These are phyloP conservation scores for Fusarium sublunatum DNA, from an alignment of 2,329 filamentous ascomycete genomes.

Conservation along the genomic window DNA sequence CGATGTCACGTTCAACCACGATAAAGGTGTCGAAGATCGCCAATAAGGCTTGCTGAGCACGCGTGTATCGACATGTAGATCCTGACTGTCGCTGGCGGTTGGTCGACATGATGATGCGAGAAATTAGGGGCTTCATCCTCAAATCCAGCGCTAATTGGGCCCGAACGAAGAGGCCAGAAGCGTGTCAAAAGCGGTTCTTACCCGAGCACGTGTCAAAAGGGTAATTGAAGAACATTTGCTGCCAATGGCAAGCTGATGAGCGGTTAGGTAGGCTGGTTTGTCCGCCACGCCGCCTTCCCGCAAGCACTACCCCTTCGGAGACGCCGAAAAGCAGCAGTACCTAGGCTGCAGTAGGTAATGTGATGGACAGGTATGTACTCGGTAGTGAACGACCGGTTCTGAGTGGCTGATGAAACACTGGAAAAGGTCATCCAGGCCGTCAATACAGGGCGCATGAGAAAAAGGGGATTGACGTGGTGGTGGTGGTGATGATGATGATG, in stretches of 20 bases:
- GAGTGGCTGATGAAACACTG: conserved; percentile 16
- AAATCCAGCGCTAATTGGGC: conserved; percentile 1
- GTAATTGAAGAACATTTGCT: conserved; percentile 8
- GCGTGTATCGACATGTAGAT: conserved; percentile 2
- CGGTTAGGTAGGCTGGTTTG: conserved; percentile 31
- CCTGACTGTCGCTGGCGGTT: background rate
- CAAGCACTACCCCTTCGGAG: conserved; percentile 37
- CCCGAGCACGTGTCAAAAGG: conserved; percentile 18
- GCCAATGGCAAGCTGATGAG: conserved; percentile 16
- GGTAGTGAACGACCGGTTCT: conserved; percentile 11
- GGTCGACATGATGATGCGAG: conserved; percentile 10
- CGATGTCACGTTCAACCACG: conserved; percentile 7
- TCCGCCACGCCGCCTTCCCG: conserved; percentile 35
- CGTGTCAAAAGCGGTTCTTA: background rate
- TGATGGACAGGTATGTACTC: background rate
- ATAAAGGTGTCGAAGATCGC: conserved; percentile 1
- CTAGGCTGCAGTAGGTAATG: background rate
- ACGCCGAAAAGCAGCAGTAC: conserved; percentile 27
- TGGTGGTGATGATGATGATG: conserved; percentile 24
- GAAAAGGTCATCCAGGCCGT: background rate
- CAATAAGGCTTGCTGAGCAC: background rate
- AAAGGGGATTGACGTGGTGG: conserved; percentile 8
- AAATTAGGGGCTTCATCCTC: background rate
- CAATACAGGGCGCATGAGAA: background rate
- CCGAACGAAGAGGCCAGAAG: conserved; percentile 8